Conservation (phyloP, 192 early-diverging fungal species). For the Podochytrium sp. region DNA sequence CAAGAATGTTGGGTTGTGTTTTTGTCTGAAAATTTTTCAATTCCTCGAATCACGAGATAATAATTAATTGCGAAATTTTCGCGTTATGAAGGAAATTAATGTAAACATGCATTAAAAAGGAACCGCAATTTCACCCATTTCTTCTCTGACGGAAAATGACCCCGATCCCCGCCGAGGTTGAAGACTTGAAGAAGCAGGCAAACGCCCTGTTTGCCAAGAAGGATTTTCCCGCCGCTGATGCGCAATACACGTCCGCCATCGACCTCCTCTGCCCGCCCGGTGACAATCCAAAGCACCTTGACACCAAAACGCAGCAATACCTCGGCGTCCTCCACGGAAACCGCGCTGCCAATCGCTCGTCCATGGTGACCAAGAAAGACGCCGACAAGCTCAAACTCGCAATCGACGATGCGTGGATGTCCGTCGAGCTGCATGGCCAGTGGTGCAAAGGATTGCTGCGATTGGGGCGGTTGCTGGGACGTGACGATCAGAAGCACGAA, state of each 20-base stretch:
- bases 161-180: not conserved
- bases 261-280: not conserved
- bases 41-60: not conserved
- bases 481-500: not conserved
- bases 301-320: not conserved
- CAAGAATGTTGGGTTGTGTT: no score
- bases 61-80: not conserved
- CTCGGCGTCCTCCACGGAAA: not conserved
- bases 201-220: not conserved
- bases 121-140: not conserved
- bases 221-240: not conserved
- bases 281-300: not conserved
- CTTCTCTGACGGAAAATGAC: not conserved
- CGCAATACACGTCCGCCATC: not conserved
- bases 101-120: not conserved
- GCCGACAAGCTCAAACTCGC: not conserved
- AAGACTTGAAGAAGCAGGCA: not conserved
- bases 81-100: not conserved
- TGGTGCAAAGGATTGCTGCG: not conserved
- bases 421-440: not conserved
- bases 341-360: not conserved
- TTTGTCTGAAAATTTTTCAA: not conserved
- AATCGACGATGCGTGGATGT: not conserved
- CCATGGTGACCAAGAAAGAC: not conserved
- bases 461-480: not conserved